Percentiles rank a stretch among this genome's conserved stretches.
Conservation (phyloP, 1,139 yeast species). For the Blastobotrys raffinosifermentans region DNA sequence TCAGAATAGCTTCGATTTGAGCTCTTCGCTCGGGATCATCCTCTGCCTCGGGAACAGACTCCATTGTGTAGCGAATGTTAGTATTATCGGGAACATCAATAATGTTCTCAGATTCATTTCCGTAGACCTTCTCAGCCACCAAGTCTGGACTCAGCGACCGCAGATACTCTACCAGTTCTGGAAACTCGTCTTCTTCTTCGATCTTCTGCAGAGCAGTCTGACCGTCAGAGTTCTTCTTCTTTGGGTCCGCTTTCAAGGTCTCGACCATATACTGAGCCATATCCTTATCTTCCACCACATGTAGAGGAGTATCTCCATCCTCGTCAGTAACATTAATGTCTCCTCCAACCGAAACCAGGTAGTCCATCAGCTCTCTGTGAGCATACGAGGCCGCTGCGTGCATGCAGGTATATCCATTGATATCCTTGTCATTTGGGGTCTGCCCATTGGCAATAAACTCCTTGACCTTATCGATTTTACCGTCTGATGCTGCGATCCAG, state of each 20-base stretch:
- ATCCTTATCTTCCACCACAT: slow-evolving; percentile 69
- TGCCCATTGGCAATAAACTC: slow-evolving; percentile 46
- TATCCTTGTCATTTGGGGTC: slow-evolving; percentile 71
- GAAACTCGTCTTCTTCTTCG: slow-evolving; percentile 81
- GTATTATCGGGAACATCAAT: slow-evolving; percentile 8
- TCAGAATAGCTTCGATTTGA: slow-evolving; percentile 62
- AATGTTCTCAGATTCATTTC: slow-evolving; percentile 3
- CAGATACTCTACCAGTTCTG: slow-evolving; percentile 67
- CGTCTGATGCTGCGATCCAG: slow-evolving; percentile 95
- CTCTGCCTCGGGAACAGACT: slow-evolving; percentile 20
- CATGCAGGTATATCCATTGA: slow-evolving; percentile 90
- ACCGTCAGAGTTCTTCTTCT: slow-evolving; percentile 61
- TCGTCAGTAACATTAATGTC: slow-evolving; percentile 73
- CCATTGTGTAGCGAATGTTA: slow-evolving; percentile 8
- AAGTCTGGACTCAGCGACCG: slow-evolving; percentile 33
- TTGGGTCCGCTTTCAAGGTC: slow-evolving; percentile 60
- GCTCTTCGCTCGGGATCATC: slow-evolving; percentile 52
- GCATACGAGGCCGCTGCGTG: slow-evolving; percentile 97
- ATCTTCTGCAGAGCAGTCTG: slow-evolving; percentile 58
- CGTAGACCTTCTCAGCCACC: slow-evolving; percentile 2
- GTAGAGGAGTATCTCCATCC: slow-evolving; percentile 95
- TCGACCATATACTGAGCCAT: slow-evolving; percentile 64
- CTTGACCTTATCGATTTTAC: slow-evolving; percentile 55
- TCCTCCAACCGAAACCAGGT: slow-evolving; percentile 60
- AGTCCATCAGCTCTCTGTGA: slow-evolving; percentile 58